phyloP scores from a whole-genome alignment of 2,329 filamentous ascomycete genomes.

The Endoconidiophora polonica region DNA sequence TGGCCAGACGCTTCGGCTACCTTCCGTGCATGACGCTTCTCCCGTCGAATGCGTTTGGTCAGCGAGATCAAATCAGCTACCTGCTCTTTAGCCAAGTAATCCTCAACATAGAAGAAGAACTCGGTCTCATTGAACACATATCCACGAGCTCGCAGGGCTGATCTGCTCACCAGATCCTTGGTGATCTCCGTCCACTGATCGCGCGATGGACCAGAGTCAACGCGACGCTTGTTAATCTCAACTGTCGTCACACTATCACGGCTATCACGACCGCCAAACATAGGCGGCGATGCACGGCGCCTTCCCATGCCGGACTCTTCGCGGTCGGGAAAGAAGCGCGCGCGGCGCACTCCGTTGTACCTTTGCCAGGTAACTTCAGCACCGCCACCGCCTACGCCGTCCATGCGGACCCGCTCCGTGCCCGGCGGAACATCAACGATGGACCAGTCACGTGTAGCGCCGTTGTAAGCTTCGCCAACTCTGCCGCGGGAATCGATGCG shows the following conservation, averaged over 20 bases:
- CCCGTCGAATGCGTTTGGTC: slow-evolving; percentile 7
- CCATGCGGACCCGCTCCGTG: slow-evolving; percentile 67
- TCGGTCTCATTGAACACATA: slow-evolving; percentile 88
- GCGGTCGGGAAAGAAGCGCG: slow-evolving; percentile 56
- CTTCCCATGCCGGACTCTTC: slow-evolving; percentile 20
- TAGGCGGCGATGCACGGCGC: not conserved
- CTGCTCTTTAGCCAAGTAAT: slow-evolving; percentile 43
- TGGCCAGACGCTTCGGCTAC: not conserved
- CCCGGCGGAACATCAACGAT: slow-evolving; percentile 75
- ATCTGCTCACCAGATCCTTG: slow-evolving; percentile 72
- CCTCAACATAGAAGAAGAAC: slow-evolving; percentile 79
- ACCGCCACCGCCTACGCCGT: slow-evolving; percentile 56
- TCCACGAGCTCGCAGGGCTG: slow-evolving; percentile 69
- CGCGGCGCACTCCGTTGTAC: slow-evolving; percentile 61
- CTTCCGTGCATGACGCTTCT: slow-evolving; percentile 3
- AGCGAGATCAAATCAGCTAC: slow-evolving; percentile 2
- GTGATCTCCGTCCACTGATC: slow-evolving; percentile 95
- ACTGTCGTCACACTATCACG: slow-evolving; percentile 34
- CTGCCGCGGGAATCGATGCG: slow-evolving; percentile 43
- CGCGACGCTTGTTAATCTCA: slow-evolving; percentile 37
- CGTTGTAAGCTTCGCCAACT: slow-evolving; percentile 57
- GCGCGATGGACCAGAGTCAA: slow-evolving; percentile 26
- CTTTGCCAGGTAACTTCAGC: slow-evolving; percentile 66
- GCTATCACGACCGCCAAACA: slow-evolving; percentile 20
- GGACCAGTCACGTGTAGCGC: slow-evolving; percentile 60